Evolutionary conservation across 495 filamentous ascomycete genomes (phyloP), one percentile per base, ranked within the genome.

Genomic region (Neurospora sp.): DNA sequence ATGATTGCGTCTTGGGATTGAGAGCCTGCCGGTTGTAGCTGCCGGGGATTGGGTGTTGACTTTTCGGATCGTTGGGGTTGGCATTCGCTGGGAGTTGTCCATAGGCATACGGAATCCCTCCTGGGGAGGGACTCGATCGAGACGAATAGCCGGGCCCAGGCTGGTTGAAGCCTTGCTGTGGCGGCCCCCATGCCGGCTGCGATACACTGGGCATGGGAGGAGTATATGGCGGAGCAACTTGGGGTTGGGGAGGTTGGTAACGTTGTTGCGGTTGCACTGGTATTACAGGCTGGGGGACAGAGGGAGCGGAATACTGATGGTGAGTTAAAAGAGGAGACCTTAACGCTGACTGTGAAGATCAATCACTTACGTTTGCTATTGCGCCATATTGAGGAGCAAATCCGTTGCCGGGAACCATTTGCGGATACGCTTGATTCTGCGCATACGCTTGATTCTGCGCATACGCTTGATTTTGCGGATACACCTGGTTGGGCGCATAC

Each of bases 1-100:
- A 98, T 3, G 93, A 90, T 73, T 94, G 92, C 13, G 92, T 97
- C 81, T 97, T 94, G 0, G 94, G 94, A 76, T 98, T 97, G 85
- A 98, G 97, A 28, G 91, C 88, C 77, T 93, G 91, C 31, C 93
- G 86, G 78, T 90, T 92, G 81, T 91, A 96, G 81, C 90, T 93
- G 21, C 92, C 93, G 17, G 93, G 92, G 54, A 97, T 87, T 38
- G 92, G 90, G 79, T 96, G 92, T 73, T 90, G 86, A 69, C 86
- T 89, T 78, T 91, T 90, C 54, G 90, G 85, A 71, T 89, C 87
- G 45, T 89, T 82, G 71, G 90, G 89, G 78, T 92, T 87, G 71
- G 85, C 85, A 75, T 93, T 90, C 17, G 85, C 89, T 4, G 93
- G 93, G 37, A 94, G 86, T 76, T 94, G 92, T 9, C 91, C 89